These are phyloP conservation scores for Entomophthora muscae DNA, from an alignment of 371 early-diverging fungal genomes.

Conservation along the genomic window DNA sequence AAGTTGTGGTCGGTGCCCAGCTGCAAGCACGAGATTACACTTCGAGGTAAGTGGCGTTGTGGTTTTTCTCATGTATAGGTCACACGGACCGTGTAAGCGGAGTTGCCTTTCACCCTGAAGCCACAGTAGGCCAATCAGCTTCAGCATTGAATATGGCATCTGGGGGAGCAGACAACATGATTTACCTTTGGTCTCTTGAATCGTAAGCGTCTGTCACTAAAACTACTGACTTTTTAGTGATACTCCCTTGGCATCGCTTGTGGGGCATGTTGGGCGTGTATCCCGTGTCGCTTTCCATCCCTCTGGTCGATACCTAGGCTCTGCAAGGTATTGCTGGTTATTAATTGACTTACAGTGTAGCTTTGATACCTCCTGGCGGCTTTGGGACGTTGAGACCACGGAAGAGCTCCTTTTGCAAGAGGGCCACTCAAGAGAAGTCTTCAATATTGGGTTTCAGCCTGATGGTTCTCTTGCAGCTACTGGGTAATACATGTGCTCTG, in stretches of 20 bases:
- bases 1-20: constrained; percentile 76
- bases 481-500: constrained; percentile 27
- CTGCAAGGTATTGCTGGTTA: constrained; percentile 34
- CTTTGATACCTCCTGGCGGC: constrained; percentile 85
- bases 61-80: constrained; percentile 18
- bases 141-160: constrained; percentile 57
- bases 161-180: constrained; percentile 55
- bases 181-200: constrained; percentile 66
- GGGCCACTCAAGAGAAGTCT: constrained; percentile 85
- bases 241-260: constrained; percentile 52
- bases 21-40: constrained; percentile 32
- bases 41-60: constrained; percentile 21
- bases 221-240: constrained; percentile 18
- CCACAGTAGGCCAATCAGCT: constrained; percentile 40
- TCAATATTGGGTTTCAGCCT: constrained; percentile 70
- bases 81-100: constrained; percentile 82
- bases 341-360: constrained; percentile 12
- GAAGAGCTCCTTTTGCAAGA: constrained; percentile 75
- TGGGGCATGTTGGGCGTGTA: constrained; percentile 71
- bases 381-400: constrained; percentile 74
- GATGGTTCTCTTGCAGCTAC: constrained; percentile 85
- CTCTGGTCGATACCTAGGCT: constrained; percentile 67
- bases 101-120: constrained; percentile 70
- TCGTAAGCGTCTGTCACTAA: constrained; percentile 11
- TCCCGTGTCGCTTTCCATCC: constrained; percentile 84